These are phyloP conservation scores for Sporisorium reilianum DNA, from an alignment of 1,284 basidiomycete genomes.

Conservation along the genomic window DNA sequence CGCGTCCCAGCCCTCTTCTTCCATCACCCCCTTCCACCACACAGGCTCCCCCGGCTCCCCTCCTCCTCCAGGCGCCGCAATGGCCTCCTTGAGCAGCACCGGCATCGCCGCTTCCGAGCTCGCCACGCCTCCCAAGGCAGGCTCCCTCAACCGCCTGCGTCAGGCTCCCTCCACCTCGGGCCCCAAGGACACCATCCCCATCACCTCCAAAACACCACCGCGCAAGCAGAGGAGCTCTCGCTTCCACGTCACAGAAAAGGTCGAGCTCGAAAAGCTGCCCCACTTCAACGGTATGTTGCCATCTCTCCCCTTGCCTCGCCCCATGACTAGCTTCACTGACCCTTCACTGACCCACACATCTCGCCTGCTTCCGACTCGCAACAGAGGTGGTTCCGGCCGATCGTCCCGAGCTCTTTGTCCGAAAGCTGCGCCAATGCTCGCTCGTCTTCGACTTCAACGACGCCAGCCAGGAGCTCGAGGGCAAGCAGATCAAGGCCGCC, in stretches of 20 bases:
- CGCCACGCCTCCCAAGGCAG: constrained; percentile 60
- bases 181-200: constrained; percentile 67
- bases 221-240: constrained; percentile 72
- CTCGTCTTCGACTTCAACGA: constrained; percentile 99
- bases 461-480: constrained; percentile 91
- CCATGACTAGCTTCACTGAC: background rate
- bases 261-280: constrained; percentile 93
- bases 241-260: constrained; percentile 94
- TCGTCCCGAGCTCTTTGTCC: constrained; percentile 90
- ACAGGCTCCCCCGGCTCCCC: constrained; percentile 55
- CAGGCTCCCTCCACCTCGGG: constrained; percentile 49
- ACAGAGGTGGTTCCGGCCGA: constrained; percentile 90
- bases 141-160: constrained; percentile 57
- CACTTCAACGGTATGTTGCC: constrained; percentile 85
- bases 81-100: constrained; percentile 50
- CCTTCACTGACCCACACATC: background rate
- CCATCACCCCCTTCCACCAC: constrained; percentile 54
- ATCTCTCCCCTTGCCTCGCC: background rate
- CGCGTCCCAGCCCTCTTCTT: constrained; percentile 49
- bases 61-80: constrained; percentile 56
- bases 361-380: background rate
- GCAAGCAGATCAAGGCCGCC: constrained; percentile 98
- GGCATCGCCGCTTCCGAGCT: constrained; percentile 50
- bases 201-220: constrained; percentile 65
- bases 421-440: constrained; percentile 94